phyloP scores from a whole-genome alignment of 2,329 filamentous ascomycete species.

The Alternaria angustiovoidea region DNA sequence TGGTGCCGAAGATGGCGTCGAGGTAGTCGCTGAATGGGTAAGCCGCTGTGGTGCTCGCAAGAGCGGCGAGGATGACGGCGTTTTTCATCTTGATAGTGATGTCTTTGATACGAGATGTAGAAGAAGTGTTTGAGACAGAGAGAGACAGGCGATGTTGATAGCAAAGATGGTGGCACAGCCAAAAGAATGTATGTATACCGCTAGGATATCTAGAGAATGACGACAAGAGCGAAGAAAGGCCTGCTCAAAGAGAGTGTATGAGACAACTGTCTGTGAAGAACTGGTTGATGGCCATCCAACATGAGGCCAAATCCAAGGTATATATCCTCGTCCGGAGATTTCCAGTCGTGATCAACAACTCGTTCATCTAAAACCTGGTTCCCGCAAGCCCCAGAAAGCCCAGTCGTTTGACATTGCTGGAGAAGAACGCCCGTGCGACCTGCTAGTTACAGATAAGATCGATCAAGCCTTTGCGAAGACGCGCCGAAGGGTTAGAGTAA shows the following conservation, averaged over 20 bases:
- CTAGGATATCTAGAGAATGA: slow-evolving; percentile 21
- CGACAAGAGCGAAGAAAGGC: slow-evolving; percentile 11
- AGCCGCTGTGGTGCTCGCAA: slow-evolving; percentile 33
- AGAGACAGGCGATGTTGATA: not conserved
- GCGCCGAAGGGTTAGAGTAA: slow-evolving; percentile 5
- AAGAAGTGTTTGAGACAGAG: not conserved
- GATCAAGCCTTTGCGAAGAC: slow-evolving; percentile 12
- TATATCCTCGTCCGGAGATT: slow-evolving; percentile 21
- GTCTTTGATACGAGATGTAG: not conserved
- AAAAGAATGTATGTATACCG: slow-evolving; percentile 22
- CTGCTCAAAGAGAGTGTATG: slow-evolving; percentile 15
- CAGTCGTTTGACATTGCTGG: slow-evolving; percentile 21
- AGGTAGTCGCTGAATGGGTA: slow-evolving; percentile 21
- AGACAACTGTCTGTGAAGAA: slow-evolving; percentile 21
- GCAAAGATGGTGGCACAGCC: slow-evolving; percentile 22
- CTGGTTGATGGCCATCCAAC: slow-evolving; percentile 13
- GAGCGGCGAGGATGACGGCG: slow-evolving; percentile 31
- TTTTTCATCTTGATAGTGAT: slow-evolving; percentile 28
- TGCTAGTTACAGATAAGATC: slow-evolving; percentile 18
- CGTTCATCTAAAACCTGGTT: slow-evolving; percentile 17
- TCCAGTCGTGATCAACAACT: slow-evolving; percentile 15
- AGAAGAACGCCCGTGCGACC: slow-evolving; percentile 5
- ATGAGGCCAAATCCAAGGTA: not conserved
- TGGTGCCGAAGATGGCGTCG: slow-evolving; percentile 23
- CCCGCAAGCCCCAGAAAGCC: slow-evolving; percentile 8